Percentiles rank a stretch among this genome's conserved stretches.
Evolutionary conservation across 495 filamentous ascomycete species (phyloP).

Genomic region (Penicillium bialowiezense): DNA sequence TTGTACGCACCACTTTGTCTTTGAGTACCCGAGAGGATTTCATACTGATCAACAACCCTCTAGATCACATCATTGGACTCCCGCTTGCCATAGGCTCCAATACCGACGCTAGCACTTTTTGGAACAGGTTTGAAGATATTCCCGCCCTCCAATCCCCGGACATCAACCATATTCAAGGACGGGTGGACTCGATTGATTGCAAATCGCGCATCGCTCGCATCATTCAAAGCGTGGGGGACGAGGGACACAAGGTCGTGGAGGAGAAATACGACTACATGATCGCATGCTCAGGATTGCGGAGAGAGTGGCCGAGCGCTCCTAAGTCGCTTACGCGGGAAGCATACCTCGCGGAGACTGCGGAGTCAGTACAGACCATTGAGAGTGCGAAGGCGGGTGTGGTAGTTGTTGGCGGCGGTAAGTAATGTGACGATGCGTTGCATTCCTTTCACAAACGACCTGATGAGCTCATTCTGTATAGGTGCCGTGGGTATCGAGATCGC

Average conservation of each 20-base stretch:
- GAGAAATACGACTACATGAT: constrained; percentile 57
- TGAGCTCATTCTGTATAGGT: constrained; percentile 22
- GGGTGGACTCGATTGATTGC: constrained; percentile 1
- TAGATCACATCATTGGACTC: constrained; percentile 47
- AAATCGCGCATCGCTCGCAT: background rate
- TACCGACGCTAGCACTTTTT: constrained; percentile 1
- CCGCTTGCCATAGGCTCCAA: constrained; percentile 15
- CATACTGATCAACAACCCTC: background rate
- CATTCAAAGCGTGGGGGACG: background rate
- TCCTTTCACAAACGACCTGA: constrained; percentile 2
- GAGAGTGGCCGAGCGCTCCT: constrained; percentile 58
- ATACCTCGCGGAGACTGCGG: constrained; percentile 49
- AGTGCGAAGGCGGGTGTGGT: constrained; percentile 37
- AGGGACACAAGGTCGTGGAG: constrained; percentile 20
- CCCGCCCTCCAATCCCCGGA: constrained; percentile 1
- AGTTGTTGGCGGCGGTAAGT: constrained; percentile 33
- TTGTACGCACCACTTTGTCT: constrained; percentile 36
- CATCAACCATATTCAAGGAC: background rate
- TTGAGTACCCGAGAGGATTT: background rate
- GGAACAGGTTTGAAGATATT: constrained; percentile 4
- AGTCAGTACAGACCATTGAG: constrained; percentile 1
- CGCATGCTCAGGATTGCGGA: constrained; percentile 51
- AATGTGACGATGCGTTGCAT: background rate
- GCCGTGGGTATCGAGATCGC: constrained; percentile 65
- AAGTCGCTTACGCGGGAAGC: constrained; percentile 43